A percentile compares a stretch with the other conserved stretches of the same genome.
phyloP scores from a whole-genome alignment of 2,329 filamentous ascomycete species.

The Fusarium chlamydosporum region DNA sequence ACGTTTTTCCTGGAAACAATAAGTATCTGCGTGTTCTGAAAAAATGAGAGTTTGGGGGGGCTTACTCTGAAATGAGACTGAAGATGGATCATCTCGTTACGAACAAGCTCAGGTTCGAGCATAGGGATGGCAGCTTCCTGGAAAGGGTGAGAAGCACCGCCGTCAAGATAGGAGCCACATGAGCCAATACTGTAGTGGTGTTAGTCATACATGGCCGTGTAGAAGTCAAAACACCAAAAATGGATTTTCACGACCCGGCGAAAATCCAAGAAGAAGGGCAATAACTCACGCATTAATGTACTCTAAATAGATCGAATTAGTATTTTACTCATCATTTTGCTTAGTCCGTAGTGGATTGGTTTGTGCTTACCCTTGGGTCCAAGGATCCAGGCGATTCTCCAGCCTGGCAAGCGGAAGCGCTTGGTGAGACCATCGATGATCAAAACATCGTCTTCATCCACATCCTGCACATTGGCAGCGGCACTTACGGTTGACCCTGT shows the following conservation, averaged over 20 bases:
- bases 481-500: too few species aligned
- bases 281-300: conserved; percentile 83
- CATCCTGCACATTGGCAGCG: conserved; percentile 90
- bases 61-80: conserved; percentile 94
- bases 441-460: conserved; percentile 90
- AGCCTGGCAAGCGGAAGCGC: conserved; percentile 94
- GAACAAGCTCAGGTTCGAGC: conserved; percentile 88
- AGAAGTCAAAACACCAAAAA: neutral
- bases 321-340: neutral
- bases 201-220: conserved; percentile 26
- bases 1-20: too few species aligned
- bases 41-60: too few species aligned
- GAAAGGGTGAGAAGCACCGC: conserved; percentile 94
- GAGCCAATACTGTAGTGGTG: conserved; percentile 75
- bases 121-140: conserved; percentile 93
- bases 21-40: too few species aligned
- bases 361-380: conserved; percentile 77
- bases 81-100: conserved; percentile 87
- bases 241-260: too few species aligned
- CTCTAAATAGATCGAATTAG: conserved; percentile 62
- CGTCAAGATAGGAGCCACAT: conserved; percentile 94
- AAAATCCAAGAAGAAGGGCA: neutral
- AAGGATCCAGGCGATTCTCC: conserved; percentile 96
- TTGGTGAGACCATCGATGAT: conserved; percentile 97
- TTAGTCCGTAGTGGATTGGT: neutral